A percentile compares a stretch with the other conserved stretches of the same genome.
Conservation (phyloP, 192 early-diverging fungal species). For the Allomyces javanicus region DNA sequence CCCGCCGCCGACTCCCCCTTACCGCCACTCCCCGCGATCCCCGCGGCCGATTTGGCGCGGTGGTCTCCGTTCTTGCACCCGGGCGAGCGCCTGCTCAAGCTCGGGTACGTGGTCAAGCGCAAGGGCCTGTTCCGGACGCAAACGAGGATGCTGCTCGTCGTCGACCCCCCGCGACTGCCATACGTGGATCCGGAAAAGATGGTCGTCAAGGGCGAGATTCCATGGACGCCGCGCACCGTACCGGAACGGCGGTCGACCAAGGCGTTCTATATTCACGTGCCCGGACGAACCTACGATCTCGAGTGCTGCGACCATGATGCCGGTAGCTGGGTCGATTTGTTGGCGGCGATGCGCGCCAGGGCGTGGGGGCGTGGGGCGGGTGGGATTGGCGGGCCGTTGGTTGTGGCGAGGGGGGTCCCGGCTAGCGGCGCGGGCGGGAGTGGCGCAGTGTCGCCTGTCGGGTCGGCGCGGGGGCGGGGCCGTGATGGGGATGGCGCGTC, state of each 20-base stretch:
- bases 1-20: not conserved
- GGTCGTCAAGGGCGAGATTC: slow-evolving; percentile 32
- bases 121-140: slow-evolving; percentile 30
- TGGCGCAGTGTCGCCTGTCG: too few relatives aligned
- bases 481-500: too few relatives aligned
- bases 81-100: slow-evolving; percentile 37
- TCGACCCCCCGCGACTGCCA: slow-evolving; percentile 40
- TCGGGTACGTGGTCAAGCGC: slow-evolving; percentile 32
- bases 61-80: slow-evolving; percentile 20
- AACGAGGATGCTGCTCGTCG: slow-evolving; percentile 40
- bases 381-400: too few relatives aligned
- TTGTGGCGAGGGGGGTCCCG: too few relatives aligned
- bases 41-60: slow-evolving; percentile 3
- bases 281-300: slow-evolving; percentile 13
- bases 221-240: slow-evolving; percentile 29
- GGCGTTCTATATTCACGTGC: slow-evolving; percentile 39
- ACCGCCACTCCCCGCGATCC: slow-evolving; percentile 5
- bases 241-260: slow-evolving; percentile 40
- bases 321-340: slow-evolving; percentile 9
- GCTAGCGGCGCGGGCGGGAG: too few relatives aligned
- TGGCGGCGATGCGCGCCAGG: too few relatives aligned
- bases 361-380: too few relatives aligned
- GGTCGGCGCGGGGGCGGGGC: too few relatives aligned
- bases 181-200: slow-evolving; percentile 41
- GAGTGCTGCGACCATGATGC: slow-evolving; percentile 13